phyloP scores from a whole-genome alignment of 208 protist genomes.

The Trypanosoma cruzi region DNA sequence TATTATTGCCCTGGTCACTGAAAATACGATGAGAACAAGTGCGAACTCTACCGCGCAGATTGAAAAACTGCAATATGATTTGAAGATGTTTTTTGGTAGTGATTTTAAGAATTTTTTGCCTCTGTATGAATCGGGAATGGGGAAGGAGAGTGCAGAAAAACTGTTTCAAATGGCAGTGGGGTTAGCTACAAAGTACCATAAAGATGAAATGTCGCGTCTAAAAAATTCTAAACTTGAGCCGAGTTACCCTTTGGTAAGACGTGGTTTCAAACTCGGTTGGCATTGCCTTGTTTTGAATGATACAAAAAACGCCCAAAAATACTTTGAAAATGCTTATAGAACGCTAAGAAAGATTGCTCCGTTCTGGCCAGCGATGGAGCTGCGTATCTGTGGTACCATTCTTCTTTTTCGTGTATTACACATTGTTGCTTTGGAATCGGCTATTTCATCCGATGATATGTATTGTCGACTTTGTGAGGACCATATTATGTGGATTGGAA shows the following conservation, averaged over 20 bases:
- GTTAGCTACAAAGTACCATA: constrained; percentile 29
- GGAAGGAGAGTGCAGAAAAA: constrained; percentile 16
- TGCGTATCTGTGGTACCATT: constrained; percentile 46
- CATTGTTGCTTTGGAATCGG: constrained; percentile 23
- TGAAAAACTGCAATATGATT: constrained; percentile 20
- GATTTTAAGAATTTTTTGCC: constrained; percentile 22
- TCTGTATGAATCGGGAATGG: constrained; percentile 22
- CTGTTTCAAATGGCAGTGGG: constrained; percentile 22
- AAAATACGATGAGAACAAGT: constrained; percentile 12
- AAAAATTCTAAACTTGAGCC: constrained; percentile 16
- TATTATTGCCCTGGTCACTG: constrained; percentile 23
- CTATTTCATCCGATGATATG: constrained; percentile 36
- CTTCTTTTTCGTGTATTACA: constrained; percentile 50
- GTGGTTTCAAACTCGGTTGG: constrained; percentile 64
- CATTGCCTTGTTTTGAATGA: constrained; percentile 60
- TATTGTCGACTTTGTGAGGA: constrained; percentile 41
- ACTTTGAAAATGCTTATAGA: constrained; percentile 45
- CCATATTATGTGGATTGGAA: constrained; percentile 48
- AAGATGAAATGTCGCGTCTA: constrained; percentile 30
- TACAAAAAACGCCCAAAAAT: constrained; percentile 32
- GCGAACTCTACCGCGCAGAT: constrained; percentile 8
- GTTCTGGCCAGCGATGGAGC: constrained; percentile 43
- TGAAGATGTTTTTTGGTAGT: constrained; percentile 21
- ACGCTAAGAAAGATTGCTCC: constrained; percentile 35
- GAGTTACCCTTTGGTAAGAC: constrained; percentile 17